Evolutionary conservation across 768 basidiomycete genomes (phyloP).

Genomic region (Mycena epipterygia): DNA sequence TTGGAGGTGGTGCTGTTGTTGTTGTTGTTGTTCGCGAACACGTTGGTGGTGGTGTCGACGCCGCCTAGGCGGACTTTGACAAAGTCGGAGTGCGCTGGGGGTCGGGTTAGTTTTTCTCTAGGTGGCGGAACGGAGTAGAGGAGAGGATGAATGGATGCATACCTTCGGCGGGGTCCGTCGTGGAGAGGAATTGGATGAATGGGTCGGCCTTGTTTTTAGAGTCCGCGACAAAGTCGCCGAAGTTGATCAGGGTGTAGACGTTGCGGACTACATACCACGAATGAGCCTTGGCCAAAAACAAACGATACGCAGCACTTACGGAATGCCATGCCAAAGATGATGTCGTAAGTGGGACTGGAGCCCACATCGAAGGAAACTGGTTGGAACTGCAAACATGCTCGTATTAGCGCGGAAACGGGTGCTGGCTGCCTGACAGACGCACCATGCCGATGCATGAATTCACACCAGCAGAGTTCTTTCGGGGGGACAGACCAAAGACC

Average conservation of each 20-base stretch:
- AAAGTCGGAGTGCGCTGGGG: constrained; percentile 73
- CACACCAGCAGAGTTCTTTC: constrained; percentile 55
- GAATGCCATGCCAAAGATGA: constrained; percentile 88
- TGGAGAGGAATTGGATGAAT: constrained; percentile 77
- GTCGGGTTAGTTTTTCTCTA: neutral
- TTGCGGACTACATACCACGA: constrained; percentile 71
- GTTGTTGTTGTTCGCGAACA: constrained; percentile 5
- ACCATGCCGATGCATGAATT: constrained; percentile 78
- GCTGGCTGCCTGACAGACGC: constrained; percentile 45
- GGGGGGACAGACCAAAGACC: constrained; percentile 24
- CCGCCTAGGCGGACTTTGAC: constrained; percentile 72
- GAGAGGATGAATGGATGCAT: too few species aligned
- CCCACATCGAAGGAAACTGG: constrained; percentile 83
- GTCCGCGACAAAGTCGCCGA: constrained; percentile 74
- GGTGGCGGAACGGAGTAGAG: neutral
- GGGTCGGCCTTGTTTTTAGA: constrained; percentile 65
- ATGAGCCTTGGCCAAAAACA: constrained; percentile 14
- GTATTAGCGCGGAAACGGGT: neutral
- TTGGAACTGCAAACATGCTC: constrained; percentile 69
- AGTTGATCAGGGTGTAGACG: constrained; percentile 78
- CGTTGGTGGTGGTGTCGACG: constrained; percentile 55
- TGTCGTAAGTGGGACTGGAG: constrained; percentile 69
- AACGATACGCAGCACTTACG: constrained; percentile 55
- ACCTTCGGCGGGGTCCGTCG: constrained; percentile 60
- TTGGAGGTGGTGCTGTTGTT: neutral